These are phyloP conservation scores for Pouteria campechiana DNA, from an alignment of 179 eudicot genomes.

Conservation along the genomic window DNA sequence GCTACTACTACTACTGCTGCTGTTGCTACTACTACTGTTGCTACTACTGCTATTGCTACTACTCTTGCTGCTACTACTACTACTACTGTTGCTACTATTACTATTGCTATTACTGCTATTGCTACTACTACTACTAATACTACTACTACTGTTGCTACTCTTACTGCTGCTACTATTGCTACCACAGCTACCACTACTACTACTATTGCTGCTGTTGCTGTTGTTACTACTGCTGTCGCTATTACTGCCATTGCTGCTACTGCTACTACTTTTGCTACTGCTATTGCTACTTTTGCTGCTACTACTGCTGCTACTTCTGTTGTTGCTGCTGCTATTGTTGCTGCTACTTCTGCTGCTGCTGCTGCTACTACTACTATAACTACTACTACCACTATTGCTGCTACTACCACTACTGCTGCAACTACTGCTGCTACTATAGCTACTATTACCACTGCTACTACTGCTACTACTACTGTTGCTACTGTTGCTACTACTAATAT, in stretches of 20 bases:
- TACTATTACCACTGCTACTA: background rate
- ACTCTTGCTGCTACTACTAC: background rate
- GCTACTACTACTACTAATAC: too few species aligned
- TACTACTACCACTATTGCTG: background rate
- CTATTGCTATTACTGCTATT: background rate
- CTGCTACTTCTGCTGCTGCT: too few species aligned
- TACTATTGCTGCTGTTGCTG: background rate
- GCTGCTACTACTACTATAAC: background rate
- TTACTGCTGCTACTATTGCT: background rate
- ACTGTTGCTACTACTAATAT: background rate
- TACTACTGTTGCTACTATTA: background rate
- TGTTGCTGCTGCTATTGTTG: too few species aligned
- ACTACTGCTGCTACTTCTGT: too few species aligned
- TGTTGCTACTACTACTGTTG: background rate
- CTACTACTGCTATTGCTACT: background rate
- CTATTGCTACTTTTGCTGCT: background rate
- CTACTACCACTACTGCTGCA: background rate
- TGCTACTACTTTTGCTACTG: background rate
- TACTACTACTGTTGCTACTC: background rate
- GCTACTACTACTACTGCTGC: too few species aligned
- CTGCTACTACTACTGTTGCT: background rate
- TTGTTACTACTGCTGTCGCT: background rate
- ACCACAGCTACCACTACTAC: background rate
- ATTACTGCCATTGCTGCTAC: background rate
- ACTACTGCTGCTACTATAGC: background rate